Evolutionary conservation across 176 grass and related monocot species (phyloP), one percentile per base, ranked within the genome.

Genomic region (Eleusine coracana): DNA sequence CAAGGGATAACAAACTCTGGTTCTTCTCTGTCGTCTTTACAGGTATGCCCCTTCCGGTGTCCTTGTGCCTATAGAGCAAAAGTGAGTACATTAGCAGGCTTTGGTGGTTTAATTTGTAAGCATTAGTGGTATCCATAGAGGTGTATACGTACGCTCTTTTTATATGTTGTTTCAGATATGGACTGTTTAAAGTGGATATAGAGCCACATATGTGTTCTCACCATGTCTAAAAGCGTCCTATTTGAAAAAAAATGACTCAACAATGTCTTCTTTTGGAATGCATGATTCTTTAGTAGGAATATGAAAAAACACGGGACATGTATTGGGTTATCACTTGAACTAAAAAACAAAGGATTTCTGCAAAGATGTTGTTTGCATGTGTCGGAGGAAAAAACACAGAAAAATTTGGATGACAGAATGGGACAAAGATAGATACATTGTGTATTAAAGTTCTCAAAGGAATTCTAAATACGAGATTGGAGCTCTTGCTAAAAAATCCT

Each of bases 41-140:
- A 60, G 1, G 10, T 70, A 28, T 54, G 63, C 28, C 29, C 20
- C 10, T 40, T 20, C 10, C 28, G 13, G 2, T 60, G 23, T 71
- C 52, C 23, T 39, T 76, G 60, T 68, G 48, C 34, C 45, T 52
- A 40, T 83, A 74, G 20, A 46, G 9, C n/a, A 64, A 64, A 13
- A 48, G 10, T 48, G 60, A 51, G 20, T 38, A 36, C 23, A 45
- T 18, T 66, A 74, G 29, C 4, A 4, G 6, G 6, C 46, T 61
- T 38, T 29, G 17, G 18, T 7, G 66, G 7, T 74, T 65, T 12
- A 7, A 40, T 36, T 25, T 25, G 68, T 10, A 37, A 34, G 10
- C 68, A 73, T 12, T 39, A 62, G 55, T 58, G 36, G 7, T 80
- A 37, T 75, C 31, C 50, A 4, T 40, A 3, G 36, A 54, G 6